A percentile compares a stretch with the other conserved stretches of the same genome.
Conservation (phyloP, 441 rosid genomes). For the Theobroma grandiflorum region DNA sequence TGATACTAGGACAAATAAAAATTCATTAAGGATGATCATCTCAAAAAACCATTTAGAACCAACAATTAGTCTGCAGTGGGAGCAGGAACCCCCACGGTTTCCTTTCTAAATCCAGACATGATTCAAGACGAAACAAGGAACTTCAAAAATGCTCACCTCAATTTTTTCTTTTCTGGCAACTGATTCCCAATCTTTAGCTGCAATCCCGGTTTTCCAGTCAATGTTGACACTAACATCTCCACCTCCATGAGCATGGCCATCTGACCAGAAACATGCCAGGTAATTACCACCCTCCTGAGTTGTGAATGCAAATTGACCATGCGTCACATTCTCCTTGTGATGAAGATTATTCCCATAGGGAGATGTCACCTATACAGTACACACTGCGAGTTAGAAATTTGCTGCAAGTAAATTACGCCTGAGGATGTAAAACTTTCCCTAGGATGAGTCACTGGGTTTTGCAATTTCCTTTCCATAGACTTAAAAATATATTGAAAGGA, state of each 20-base stretch:
- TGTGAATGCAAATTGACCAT: slow-evolving; percentile 92
- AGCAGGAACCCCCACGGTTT: neutral
- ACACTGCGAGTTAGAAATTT: neutral
- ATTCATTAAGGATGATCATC: neutral
- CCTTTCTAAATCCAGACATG: neutral
- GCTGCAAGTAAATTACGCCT: neutral
- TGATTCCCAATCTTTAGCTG: slow-evolving; percentile 95
- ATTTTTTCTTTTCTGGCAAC: slow-evolving; percentile 93
- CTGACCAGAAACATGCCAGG: slow-evolving; percentile 78
- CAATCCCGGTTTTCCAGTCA: slow-evolving; percentile 95
- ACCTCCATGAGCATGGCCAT: slow-evolving; percentile 40
- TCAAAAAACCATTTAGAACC: neutral
- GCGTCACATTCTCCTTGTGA: slow-evolving; percentile 67
- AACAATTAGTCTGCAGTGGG: neutral
- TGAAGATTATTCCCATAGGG: slow-evolving; percentile 83
- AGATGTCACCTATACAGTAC: slow-evolving; percentile 71
- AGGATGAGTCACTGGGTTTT: neutral
- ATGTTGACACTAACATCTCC: slow-evolving; percentile 71
- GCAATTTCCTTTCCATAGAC: neutral
- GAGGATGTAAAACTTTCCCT: neutral
- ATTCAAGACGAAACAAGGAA: neutral
- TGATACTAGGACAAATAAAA: neutral
- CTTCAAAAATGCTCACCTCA: slow-evolving; percentile 58
- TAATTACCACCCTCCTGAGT: slow-evolving; percentile 84
- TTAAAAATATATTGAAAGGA: neutral